phyloP scores from a whole-genome alignment of 306 rosid genomes.

The Delonix regia region DNA sequence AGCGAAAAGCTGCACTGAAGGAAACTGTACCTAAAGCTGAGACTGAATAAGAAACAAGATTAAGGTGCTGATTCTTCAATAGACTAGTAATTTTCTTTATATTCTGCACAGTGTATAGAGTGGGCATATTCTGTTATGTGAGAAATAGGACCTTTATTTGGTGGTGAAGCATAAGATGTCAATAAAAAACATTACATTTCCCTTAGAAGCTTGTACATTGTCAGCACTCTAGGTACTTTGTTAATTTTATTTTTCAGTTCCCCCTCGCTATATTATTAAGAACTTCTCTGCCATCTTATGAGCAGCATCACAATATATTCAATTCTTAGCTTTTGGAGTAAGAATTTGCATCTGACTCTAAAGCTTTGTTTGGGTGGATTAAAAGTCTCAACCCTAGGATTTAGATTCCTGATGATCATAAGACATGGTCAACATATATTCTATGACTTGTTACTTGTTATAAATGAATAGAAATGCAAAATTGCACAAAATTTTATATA shows the following conservation, averaged over 20 bases:
- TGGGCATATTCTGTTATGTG: slow-evolving; percentile 28
- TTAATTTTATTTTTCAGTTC: background rate
- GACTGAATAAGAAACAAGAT: slow-evolving; percentile 30
- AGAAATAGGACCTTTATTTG: slow-evolving; percentile 40
- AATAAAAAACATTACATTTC: slow-evolving; percentile 13
- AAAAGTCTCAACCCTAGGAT: background rate
- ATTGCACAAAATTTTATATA: slow-evolving; percentile 5
- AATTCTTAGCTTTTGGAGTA: slow-evolving; percentile 15
- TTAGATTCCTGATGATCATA: background rate
- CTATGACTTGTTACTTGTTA: background rate
- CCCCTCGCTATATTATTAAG: background rate
- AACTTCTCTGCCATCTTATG: slow-evolving; percentile 3
- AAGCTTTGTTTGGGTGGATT: slow-evolving; percentile 2
- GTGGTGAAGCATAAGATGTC: slow-evolving; percentile 28
- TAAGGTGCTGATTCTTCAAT: slow-evolving; percentile 33
- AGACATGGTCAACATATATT: background rate
- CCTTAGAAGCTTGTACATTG: slow-evolving; percentile 21
- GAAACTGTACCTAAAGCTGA: slow-evolving; percentile 36
- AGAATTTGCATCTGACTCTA: background rate
- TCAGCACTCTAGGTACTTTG: slow-evolving; percentile 12
- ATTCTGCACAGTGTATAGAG: slow-evolving; percentile 47
- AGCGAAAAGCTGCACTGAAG: slow-evolving; percentile 43
- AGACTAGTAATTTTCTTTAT: slow-evolving; percentile 38
- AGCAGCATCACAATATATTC: slow-evolving; percentile 8
- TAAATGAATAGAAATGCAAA: background rate